Percentiles rank a stretch among this genome's conserved stretches.
Conservation (phyloP, 169 alveolate species). For the Eimeria maxima region DNA sequence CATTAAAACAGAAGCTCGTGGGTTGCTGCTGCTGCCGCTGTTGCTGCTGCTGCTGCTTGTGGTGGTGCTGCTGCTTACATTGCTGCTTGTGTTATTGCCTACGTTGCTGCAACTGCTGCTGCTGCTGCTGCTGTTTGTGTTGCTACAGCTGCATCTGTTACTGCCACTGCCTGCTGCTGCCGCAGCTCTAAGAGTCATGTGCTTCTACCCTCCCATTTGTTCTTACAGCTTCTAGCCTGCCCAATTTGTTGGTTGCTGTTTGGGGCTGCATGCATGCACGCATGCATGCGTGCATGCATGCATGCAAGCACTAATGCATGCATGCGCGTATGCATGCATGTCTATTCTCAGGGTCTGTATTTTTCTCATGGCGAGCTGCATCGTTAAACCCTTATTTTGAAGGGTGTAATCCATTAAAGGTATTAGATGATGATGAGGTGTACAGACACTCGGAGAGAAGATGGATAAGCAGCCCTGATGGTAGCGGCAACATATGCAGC, state of each 20-base stretch:
- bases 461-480: constrained; percentile 88
- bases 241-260: neutral
- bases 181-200: neutral
- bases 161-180: constrained; percentile 15
- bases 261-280: constrained; percentile 8
- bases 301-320: neutral
- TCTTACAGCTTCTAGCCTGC: neutral
- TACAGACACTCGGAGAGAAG: constrained; percentile 86
- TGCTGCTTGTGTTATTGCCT: too few relatives aligned
- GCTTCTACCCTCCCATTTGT: neutral
- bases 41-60: constrained; percentile 11
- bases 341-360: constrained; percentile 45
- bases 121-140: neutral
- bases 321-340: neutral
- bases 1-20: constrained; percentile 83
- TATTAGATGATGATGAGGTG: constrained; percentile 87
- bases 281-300: neutral
- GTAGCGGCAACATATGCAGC: constrained; percentile 86
- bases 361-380: constrained; percentile 86
- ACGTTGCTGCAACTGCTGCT: neutral
- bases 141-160: neutral
- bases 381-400: constrained; percentile 88
- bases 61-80: neutral
- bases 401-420: constrained; percentile 84
- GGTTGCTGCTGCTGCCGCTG: constrained; percentile 6